phyloP scores from a whole-genome alignment of 2,329 filamentous ascomycete species.

The Hymenoscyphus linearis region DNA sequence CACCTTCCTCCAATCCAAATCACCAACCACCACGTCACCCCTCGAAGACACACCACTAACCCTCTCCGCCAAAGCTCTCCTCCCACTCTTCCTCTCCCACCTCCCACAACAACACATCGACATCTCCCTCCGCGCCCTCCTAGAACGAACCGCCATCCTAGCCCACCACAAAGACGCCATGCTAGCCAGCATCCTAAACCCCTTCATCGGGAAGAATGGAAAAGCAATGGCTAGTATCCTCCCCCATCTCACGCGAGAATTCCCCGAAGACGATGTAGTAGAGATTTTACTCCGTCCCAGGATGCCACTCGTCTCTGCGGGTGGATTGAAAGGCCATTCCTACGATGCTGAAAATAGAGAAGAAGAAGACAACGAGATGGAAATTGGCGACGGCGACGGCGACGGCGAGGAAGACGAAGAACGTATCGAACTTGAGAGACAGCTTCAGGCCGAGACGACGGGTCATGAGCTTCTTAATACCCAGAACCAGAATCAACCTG shows the following conservation, averaged over 20 bases:
- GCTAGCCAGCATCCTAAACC: slow-evolving; percentile 77
- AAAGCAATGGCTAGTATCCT: slow-evolving; percentile 68
- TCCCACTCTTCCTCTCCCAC: slow-evolving; percentile 56
- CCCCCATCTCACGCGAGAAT: slow-evolving; percentile 68
- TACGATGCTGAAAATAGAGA: slow-evolving; percentile 13
- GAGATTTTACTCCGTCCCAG: slow-evolving; percentile 61
- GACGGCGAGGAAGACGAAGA: slow-evolving; percentile 4
- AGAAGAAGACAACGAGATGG: slow-evolving; percentile 23
- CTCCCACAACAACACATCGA: slow-evolving; percentile 63
- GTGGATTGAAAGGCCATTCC: slow-evolving; percentile 1
- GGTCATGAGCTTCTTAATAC: slow-evolving; percentile 2
- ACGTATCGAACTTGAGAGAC: background rate
- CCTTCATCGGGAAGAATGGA: slow-evolving; percentile 58
- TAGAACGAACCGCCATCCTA: slow-evolving; percentile 79
- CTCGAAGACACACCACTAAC: slow-evolving; percentile 43
- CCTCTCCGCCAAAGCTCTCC: slow-evolving; percentile 53
- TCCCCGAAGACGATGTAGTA: slow-evolving; percentile 56
- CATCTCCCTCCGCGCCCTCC: slow-evolving; percentile 64
- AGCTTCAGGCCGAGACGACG: slow-evolving; percentile 4
- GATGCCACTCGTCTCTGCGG: slow-evolving; percentile 39
- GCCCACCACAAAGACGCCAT: slow-evolving; percentile 65
- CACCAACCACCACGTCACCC: slow-evolving; percentile 19
- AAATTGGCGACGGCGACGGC: slow-evolving; percentile 6
- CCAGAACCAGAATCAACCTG: too few species aligned
- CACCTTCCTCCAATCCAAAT: slow-evolving; percentile 54